phyloP scores from a whole-genome alignment of 1,139 yeast species.

The Diutina neorugosa region DNA sequence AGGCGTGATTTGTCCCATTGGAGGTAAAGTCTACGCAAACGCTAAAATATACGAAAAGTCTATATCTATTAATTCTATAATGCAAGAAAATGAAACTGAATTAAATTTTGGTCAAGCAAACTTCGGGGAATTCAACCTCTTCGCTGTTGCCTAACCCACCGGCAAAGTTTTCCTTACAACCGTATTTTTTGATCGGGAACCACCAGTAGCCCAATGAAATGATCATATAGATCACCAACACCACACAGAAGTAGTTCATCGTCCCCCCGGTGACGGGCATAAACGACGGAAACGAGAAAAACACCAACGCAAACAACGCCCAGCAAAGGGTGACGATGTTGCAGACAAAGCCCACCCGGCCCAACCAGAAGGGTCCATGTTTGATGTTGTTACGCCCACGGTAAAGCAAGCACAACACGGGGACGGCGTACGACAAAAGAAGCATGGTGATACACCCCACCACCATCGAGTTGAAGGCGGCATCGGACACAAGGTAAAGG shows the following conservation, averaged over 20 bases:
- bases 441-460: constrained; percentile 45
- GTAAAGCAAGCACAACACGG: constrained; percentile 38
- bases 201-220: constrained; percentile 50
- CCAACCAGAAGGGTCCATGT: constrained; percentile 67
- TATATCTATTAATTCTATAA: background rate
- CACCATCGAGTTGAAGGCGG: constrained; percentile 45
- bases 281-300: constrained; percentile 55
- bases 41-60: background rate
- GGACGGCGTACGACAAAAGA: constrained; percentile 36
- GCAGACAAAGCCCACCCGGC: constrained; percentile 43
- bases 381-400: constrained; percentile 48
- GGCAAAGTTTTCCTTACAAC: constrained; percentile 25
- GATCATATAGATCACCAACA: constrained; percentile 41
- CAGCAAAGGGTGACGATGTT: constrained; percentile 45
- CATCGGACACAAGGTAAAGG: constrained; percentile 39
- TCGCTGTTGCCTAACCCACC: constrained; percentile 32
- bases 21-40: background rate
- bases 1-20: too few species aligned
- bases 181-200: constrained; percentile 29
- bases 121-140: constrained; percentile 36
- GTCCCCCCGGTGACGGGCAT: constrained; percentile 51
- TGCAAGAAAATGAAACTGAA: background rate
- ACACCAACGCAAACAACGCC: constrained; percentile 48
- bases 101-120: constrained; percentile 19
- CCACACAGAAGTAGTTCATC: constrained; percentile 67